phyloP scores from a whole-genome alignment of 768 basidiomycete species.

The Termitomyces sp. region DNA sequence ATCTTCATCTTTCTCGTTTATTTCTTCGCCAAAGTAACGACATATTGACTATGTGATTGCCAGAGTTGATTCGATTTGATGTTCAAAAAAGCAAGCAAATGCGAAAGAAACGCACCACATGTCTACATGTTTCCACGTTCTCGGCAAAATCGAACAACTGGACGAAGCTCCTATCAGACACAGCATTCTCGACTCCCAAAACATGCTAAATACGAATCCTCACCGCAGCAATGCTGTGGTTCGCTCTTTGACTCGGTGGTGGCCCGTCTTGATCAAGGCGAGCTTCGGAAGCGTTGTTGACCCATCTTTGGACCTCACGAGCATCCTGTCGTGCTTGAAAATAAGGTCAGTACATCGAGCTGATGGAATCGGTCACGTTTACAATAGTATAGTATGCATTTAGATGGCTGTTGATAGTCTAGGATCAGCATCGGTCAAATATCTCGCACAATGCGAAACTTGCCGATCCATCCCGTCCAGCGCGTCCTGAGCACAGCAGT shows the following conservation, averaged over 20 bases:
- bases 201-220: conserved; percentile 11
- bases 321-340: conserved; percentile 71
- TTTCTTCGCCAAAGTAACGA: conserved; percentile 71
- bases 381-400: conserved; percentile 84
- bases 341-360: neutral
- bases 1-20: conserved; percentile 42
- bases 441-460: conserved; percentile 15
- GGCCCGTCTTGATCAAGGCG: conserved; percentile 48
- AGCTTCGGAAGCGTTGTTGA: conserved; percentile 38
- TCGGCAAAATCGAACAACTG: conserved; percentile 51
- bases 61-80: neutral
- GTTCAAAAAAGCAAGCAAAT: neutral
- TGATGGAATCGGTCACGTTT: conserved; percentile 14
- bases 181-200: neutral
- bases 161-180: neutral
- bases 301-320: conserved; percentile 44
- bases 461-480: conserved; percentile 72
- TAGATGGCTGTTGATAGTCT: conserved; percentile 51
- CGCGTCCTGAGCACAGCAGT: conserved; percentile 47
- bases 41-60: conserved; percentile 54
- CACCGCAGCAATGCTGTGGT: conserved; percentile 60
- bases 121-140: conserved; percentile 53
- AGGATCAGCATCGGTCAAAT: neutral
- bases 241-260: conserved; percentile 61
- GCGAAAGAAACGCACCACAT: conserved; percentile 46